phyloP scores from a whole-genome alignment of 2,329 filamentous ascomycete genomes.

The Neoscytalidium dimidiatum region DNA sequence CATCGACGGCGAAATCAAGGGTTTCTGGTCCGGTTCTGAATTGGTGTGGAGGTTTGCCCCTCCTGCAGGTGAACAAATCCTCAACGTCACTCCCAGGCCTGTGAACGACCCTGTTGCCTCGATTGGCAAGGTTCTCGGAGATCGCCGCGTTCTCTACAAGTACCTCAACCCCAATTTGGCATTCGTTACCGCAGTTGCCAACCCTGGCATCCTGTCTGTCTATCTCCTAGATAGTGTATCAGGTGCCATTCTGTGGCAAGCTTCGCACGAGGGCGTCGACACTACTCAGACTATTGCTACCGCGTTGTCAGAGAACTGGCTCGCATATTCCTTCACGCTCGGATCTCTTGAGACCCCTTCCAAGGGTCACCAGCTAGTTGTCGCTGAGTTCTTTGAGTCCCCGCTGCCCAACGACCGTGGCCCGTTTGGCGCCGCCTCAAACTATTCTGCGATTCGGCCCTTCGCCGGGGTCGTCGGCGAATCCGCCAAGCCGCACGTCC shows the following conservation, averaged over 20 bases:
- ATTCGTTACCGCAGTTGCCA: constrained; percentile 69
- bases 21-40: constrained; percentile 31
- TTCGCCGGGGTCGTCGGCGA: constrained; percentile 55
- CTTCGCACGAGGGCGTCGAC: constrained; percentile 73
- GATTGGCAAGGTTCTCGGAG: constrained; percentile 88
- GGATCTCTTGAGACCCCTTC: constrained; percentile 57
- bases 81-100: constrained; percentile 67
- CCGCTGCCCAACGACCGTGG: constrained; percentile 81
- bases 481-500: constrained; percentile 68
- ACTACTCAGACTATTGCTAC: constrained; percentile 72
- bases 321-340: constrained; percentile 73
- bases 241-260: constrained; percentile 74
- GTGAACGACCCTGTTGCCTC: constrained; percentile 86
- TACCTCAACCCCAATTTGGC: constrained; percentile 88
- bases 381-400: constrained; percentile 91
- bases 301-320: constrained; percentile 91
- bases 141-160: constrained; percentile 95
- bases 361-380: constrained; percentile 82
- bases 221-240: constrained; percentile 86
- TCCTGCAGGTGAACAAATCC: constrained; percentile 65
- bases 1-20: constrained; percentile 34
- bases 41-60: constrained; percentile 72
- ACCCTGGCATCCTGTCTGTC: constrained; percentile 64
- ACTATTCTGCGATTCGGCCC: constrained; percentile 77
- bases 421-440: constrained; percentile 66